A percentile compares a stretch with the other conserved stretches of the same genome.
Conservation (phyloP, 2,329 filamentous ascomycete species). For the Penicillium sp. region DNA sequence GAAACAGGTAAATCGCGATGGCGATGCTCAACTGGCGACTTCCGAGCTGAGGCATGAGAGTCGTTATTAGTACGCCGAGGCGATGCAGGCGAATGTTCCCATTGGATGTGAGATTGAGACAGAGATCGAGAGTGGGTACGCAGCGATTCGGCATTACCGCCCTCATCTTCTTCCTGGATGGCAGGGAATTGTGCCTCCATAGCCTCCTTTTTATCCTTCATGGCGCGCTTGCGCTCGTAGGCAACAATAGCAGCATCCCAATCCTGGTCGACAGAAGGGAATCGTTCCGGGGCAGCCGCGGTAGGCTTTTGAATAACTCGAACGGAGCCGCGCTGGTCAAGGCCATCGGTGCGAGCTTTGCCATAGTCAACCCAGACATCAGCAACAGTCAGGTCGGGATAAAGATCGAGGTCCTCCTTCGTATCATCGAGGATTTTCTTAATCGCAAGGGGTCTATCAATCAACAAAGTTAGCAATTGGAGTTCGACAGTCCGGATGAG, state of each 20-base stretch:
- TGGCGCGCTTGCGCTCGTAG: constrained; percentile 16
- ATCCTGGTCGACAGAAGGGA: constrained; percentile 36
- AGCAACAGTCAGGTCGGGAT: constrained; percentile 33
- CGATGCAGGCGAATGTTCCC: not conserved
- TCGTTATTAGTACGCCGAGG: not conserved
- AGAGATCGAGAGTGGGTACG: not conserved
- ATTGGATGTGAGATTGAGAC: not conserved
- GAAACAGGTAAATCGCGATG: constrained; percentile 25
- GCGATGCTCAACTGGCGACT: constrained; percentile 1
- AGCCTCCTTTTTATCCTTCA: constrained; percentile 14
- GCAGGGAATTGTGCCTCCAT: constrained; percentile 7
- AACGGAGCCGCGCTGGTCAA: constrained; percentile 35
- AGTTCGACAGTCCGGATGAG: not conserved
- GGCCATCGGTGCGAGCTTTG: constrained; percentile 32
- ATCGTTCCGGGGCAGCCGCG: constrained; percentile 24
- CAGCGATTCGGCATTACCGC: not conserved
- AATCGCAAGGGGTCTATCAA: constrained; percentile 34
- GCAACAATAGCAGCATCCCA: constrained; percentile 28
- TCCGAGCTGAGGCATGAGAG: not conserved
- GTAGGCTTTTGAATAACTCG: constrained; percentile 35
- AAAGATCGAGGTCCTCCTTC: constrained; percentile 32
- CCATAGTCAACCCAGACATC: constrained; percentile 41
- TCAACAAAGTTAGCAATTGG: not conserved
- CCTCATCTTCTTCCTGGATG: constrained; percentile 12
- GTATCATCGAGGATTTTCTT: constrained; percentile 39